Percentiles rank a stretch among this genome's conserved stretches.
phyloP scores from a whole-genome alignment of 2,329 filamentous ascomycete genomes.

The Arachnomyces sp. region DNA sequence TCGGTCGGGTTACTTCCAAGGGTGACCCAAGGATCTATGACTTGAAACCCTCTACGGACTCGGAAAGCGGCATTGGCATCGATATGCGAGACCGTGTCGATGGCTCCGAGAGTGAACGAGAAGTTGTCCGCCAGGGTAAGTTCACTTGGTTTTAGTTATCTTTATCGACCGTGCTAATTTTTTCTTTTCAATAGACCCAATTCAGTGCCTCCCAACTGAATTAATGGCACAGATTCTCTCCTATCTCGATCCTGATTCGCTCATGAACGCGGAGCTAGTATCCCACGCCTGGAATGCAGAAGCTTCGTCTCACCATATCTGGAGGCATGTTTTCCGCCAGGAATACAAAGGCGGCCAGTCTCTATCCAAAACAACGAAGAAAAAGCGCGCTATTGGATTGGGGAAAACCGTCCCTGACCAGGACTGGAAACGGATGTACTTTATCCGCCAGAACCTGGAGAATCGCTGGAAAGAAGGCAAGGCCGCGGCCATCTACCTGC shows the following conservation, averaged over 20 bases:
- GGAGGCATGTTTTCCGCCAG: conserved; percentile 54
- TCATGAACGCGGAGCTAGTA: conserved; percentile 50
- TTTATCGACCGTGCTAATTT: conserved; percentile 7
- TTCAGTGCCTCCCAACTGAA: conserved; percentile 50
- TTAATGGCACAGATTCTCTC: conserved; percentile 53
- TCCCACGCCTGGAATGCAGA: conserved; percentile 50
- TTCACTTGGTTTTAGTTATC: background rate
- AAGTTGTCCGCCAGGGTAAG: conserved; percentile 32
- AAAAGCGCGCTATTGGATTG: conserved; percentile 47
- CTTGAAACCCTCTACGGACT: conserved; percentile 25
- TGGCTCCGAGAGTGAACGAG: conserved; percentile 26
- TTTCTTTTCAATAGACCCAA: conserved; percentile 45
- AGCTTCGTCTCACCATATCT: conserved; percentile 52
- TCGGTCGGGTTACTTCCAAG: conserved; percentile 16
- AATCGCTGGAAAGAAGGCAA: conserved; percentile 71
- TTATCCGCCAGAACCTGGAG: conserved; percentile 67
- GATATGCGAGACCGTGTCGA: conserved; percentile 33
- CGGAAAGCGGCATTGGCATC: conserved; percentile 45
- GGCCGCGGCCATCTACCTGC: conserved; percentile 77
- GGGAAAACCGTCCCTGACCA: conserved; percentile 53
- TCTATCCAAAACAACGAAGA: conserved; percentile 24
- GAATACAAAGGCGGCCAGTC: conserved; percentile 34
- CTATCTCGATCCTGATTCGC: conserved; percentile 50
- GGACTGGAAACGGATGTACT: conserved; percentile 81
- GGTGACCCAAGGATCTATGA: conserved; percentile 23